A percentile compares a stretch with the other conserved stretches of the same genome.
These are phyloP conservation scores for Cymbopogon flexuosus DNA, from an alignment of 202 grass and related monocot species.

Conservation along the genomic window DNA sequence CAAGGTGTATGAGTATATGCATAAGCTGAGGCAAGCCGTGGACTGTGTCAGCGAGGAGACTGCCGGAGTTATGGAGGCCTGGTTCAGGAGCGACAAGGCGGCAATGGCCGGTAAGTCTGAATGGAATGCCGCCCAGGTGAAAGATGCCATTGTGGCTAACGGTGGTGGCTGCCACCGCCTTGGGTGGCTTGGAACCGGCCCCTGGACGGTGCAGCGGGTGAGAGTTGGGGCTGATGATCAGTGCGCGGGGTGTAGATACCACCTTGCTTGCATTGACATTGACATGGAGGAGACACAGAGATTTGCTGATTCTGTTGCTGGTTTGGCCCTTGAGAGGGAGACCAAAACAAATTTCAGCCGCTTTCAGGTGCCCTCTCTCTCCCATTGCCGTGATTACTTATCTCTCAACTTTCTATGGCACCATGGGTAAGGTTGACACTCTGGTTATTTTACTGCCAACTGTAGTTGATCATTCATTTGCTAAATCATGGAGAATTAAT, in stretches of 20 bases:
- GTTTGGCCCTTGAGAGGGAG: slow-evolving; percentile 74
- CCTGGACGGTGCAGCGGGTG: slow-evolving; percentile 48
- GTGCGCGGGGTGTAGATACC: slow-evolving; percentile 40
- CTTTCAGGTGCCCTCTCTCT: slow-evolving; percentile 47
- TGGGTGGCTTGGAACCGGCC: slow-evolving; percentile 54
- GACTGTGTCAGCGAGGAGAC: slow-evolving; percentile 37
- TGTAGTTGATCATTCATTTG: background rate
- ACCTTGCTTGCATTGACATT: slow-evolving; percentile 55
- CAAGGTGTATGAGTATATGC: slow-evolving; percentile 81
- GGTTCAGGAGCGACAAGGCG: slow-evolving; percentile 48
- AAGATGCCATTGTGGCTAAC: slow-evolving; percentile 47
- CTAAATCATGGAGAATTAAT: background rate
- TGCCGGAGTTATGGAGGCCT: slow-evolving; percentile 36
- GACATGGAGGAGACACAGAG: slow-evolving; percentile 39
- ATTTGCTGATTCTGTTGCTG: slow-evolving; percentile 72
- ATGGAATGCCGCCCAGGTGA: slow-evolving; percentile 38
- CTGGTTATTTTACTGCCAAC: background rate
- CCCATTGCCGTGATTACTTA: too few relatives aligned
- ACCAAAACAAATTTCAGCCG: slow-evolving; percentile 68
- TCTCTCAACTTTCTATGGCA: background rate
- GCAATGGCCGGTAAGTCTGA: background rate
- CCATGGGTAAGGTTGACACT: background rate
- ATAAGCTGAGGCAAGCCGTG: slow-evolving; percentile 49
- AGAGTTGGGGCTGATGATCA: slow-evolving; percentile 27
- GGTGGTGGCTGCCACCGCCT: slow-evolving; percentile 66